Percentiles rank a stretch among this genome's conserved stretches.
Evolutionary conservation across 2,329 filamentous ascomycete species (phyloP).

Genomic region (Ramichloridium luteum): DNA sequence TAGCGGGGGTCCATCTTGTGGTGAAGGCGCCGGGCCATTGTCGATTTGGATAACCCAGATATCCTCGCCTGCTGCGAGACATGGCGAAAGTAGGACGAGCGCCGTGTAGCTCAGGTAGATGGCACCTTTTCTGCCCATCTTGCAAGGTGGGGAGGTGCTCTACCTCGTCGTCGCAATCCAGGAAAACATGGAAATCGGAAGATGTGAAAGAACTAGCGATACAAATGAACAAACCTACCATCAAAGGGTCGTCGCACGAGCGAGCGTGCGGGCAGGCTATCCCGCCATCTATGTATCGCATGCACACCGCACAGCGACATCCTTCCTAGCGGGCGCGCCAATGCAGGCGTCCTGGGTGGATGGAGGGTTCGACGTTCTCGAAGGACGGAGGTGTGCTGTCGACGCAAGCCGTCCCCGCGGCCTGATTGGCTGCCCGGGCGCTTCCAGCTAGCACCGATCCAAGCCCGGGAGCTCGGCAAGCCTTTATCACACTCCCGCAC

Average conservation of each 20-base stretch:
- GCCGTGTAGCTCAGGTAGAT: conserved; percentile 20
- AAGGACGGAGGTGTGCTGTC: neutral
- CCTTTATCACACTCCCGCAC: neutral
- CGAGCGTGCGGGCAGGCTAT: neutral
- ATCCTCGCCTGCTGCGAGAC: too few relatives aligned
- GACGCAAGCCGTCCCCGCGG: neutral
- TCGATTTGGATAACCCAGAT: conserved; percentile 38
- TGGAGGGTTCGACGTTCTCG: neutral
- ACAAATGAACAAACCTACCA: too few relatives aligned
- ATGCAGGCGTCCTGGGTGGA: neutral
- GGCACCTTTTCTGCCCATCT: conserved; percentile 16
- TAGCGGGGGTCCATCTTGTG: conserved; percentile 48
- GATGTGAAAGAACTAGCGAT: conserved; percentile 1
- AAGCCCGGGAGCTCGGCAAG: neutral
- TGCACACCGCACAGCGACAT: neutral
- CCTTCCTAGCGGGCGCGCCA: neutral
- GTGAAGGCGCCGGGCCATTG: conserved; percentile 45
- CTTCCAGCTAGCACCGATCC: neutral
- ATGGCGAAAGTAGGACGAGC: conserved; percentile 17
- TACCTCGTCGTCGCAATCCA: conserved; percentile 1
- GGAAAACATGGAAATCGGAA: neutral
- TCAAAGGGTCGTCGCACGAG: too few relatives aligned
- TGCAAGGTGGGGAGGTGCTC: conserved; percentile 2
- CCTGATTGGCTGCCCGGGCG: neutral
- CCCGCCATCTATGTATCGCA: neutral